phyloP scores from a whole-genome alignment of 768 basidiomycete species.

The Hypholoma fasciculare region DNA sequence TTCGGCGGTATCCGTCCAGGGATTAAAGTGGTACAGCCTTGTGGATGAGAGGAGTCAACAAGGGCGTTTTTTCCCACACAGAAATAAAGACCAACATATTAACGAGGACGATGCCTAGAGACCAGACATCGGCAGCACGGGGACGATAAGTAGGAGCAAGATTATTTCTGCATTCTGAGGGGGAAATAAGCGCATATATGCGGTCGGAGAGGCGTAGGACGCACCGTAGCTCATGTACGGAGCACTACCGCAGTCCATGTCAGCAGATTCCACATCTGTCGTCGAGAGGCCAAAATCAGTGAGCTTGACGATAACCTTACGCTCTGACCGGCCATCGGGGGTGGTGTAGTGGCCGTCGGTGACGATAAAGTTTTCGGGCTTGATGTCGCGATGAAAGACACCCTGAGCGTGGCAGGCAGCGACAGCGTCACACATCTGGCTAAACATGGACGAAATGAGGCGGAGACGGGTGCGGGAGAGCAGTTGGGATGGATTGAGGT shows the following conservation, averaged over 20 bases:
- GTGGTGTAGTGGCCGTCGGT: slow-evolving; percentile 71
- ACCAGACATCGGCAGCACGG: slow-evolving; percentile 97
- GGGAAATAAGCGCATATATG: slow-evolving; percentile 5
- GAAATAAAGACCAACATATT: slow-evolving; percentile 71
- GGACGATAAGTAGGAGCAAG: slow-evolving; percentile 92
- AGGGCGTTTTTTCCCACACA: not conserved
- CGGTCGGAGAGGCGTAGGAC: slow-evolving; percentile 19
- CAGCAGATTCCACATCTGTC: slow-evolving; percentile 81
- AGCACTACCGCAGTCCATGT: slow-evolving; percentile 98
- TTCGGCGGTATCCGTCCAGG: slow-evolving; percentile 93
- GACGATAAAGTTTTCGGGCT: slow-evolving; percentile 98
- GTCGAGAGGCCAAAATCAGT: slow-evolving; percentile 97
- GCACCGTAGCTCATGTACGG: slow-evolving; percentile 98
- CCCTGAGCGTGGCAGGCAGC: slow-evolving; percentile 89
- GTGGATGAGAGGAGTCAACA: slow-evolving; percentile 2
- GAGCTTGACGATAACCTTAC: slow-evolving; percentile 94
- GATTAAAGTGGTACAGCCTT: slow-evolving; percentile 97
- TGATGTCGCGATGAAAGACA: slow-evolving; percentile 97
- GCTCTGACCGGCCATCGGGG: slow-evolving; percentile 62
- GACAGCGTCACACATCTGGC: slow-evolving; percentile 98
- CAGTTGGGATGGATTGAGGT: slow-evolving; percentile 74
- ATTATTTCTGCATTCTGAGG: slow-evolving; percentile 94
- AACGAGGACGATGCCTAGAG: slow-evolving; percentile 96
- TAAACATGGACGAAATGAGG: slow-evolving; percentile 95
- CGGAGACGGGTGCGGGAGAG: slow-evolving; percentile 87